Evolutionary conservation across 306 rosid species (phyloP).

Genomic region (Abrus precatorius): DNA sequence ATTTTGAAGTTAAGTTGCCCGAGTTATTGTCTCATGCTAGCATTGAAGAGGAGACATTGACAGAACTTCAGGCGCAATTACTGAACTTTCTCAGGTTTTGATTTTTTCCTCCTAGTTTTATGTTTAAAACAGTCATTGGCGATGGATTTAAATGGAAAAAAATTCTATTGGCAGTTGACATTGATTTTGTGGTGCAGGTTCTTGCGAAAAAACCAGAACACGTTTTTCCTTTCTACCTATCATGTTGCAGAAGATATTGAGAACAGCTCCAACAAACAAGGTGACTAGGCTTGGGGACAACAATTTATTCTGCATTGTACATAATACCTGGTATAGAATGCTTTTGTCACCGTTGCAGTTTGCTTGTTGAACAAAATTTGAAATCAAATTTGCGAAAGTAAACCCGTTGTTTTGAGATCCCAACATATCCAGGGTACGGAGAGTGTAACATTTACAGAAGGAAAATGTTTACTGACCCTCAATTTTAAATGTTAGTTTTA

Average conservation of each 20-base stretch:
- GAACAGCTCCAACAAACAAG: slow-evolving; percentile 62
- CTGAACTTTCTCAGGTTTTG: slow-evolving; percentile 81
- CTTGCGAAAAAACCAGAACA: slow-evolving; percentile 67
- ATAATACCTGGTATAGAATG: slow-evolving; percentile 40
- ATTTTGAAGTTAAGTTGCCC: slow-evolving; percentile 78
- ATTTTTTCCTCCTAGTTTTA: slow-evolving; percentile 30
- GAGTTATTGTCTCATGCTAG: slow-evolving; percentile 73
- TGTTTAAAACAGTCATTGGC: neutral
- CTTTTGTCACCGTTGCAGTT: slow-evolving; percentile 27
- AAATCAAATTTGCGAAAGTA: slow-evolving; percentile 18
- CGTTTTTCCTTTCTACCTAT: slow-evolving; percentile 74
- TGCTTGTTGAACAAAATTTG: slow-evolving; percentile 22
- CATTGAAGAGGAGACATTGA: slow-evolving; percentile 73
- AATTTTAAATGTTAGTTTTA: slow-evolving; percentile 22
- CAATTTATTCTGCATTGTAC: slow-evolving; percentile 44
- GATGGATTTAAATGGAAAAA: slow-evolving; percentile 19
- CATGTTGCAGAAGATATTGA: slow-evolving; percentile 67
- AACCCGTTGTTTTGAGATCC: slow-evolving; percentile 11
- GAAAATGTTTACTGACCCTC: slow-evolving; percentile 25
- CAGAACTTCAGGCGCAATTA: slow-evolving; percentile 65
- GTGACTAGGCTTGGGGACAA: slow-evolving; percentile 45
- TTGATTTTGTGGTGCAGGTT: slow-evolving; percentile 66
- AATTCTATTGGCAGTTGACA: neutral
- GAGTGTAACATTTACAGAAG: slow-evolving; percentile 22
- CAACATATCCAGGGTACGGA: slow-evolving; percentile 19